Evolutionary conservation across 768 basidiomycete genomes (phyloP), one percentile per base, ranked within the genome.

Genomic region (Leccinum longicurvipes): DNA sequence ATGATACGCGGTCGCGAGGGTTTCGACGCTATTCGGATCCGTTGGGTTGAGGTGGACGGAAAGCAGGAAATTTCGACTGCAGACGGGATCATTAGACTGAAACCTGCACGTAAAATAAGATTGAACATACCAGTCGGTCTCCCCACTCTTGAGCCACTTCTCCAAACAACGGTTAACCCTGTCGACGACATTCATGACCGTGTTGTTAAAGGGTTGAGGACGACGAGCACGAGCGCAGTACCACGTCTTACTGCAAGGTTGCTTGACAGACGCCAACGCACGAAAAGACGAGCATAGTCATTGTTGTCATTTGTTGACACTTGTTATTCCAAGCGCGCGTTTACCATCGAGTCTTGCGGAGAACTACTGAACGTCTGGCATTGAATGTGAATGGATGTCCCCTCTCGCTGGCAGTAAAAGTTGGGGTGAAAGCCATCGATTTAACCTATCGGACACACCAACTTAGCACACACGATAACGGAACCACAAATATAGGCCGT

Each of bases 1-100:
- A 63, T 89, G 82, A 65, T 91, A 91, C 4, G 79, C 80, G 14
- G 84, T 86, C 12, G 81, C 81, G 32, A 91, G 76, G 23, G 79
- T 72, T 63, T 85, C 86, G 53, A 78, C 64, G 51, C 73, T 80
- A 31, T 73, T 75, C 5, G 79, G 70, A 70, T 85, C 79, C 55
- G 78, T 72, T 19, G 80, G 79, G 67, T 82, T 83, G 56, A 79
- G 79, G 68, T 89, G 87, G 31, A 81, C 78, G 50, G 77, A 72
- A 65, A 79, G 73, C 61, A 91, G 76, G 51, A 84, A 79, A 64
- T 77, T 78, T 63, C 83, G 85, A 71, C 89, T 91, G 56, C 15
- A 52, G 31, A 51, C 36, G 49, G 59, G 50, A 62, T 56, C 48
- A 59, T 57, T 61, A 55, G 31, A 19, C 11, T 39, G 53, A 62